phyloP scores from a whole-genome alignment of 331 rosid genomes.

The Malus hybrid region DNA sequence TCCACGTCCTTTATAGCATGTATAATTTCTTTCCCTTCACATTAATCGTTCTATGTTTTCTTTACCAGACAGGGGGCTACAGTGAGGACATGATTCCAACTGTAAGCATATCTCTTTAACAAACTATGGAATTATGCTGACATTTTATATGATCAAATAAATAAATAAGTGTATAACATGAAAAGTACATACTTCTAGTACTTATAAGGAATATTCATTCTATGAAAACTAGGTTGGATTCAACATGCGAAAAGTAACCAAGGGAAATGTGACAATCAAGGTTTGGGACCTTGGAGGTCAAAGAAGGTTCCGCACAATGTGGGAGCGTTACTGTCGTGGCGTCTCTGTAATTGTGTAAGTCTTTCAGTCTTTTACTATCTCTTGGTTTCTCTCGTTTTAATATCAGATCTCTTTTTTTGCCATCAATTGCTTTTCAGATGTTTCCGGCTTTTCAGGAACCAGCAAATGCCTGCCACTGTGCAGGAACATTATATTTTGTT shows the following conservation, averaged over 20 bases:
- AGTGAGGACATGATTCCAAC: conserved; percentile 99
- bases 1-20: background rate
- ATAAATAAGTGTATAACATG: background rate
- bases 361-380: conserved; percentile 16
- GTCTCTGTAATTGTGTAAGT: conserved; percentile 85
- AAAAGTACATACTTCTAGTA: background rate
- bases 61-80: conserved; percentile 77
- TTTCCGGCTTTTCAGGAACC: background rate
- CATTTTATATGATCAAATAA: background rate
- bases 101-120: conserved; percentile 34
- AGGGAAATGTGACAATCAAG: conserved; percentile 84
- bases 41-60: conserved; percentile 18
- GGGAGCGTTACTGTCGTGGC: conserved; percentile 97
- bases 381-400: background rate
- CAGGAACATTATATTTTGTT: background rate
- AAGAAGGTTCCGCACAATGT: conserved; percentile 84
- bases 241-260: conserved; percentile 85
- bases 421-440: background rate
- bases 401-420: background rate
- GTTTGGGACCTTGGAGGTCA: conserved; percentile 99
- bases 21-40: conserved; percentile 9
- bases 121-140: background rate
- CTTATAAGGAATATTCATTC: background rate
- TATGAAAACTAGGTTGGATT: conserved; percentile 60
- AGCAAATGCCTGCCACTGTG: background rate